These are phyloP conservation scores for Ustilago vetiveriae DNA, from an alignment of 1,284 basidiomycete species.

Conservation along the genomic window DNA sequence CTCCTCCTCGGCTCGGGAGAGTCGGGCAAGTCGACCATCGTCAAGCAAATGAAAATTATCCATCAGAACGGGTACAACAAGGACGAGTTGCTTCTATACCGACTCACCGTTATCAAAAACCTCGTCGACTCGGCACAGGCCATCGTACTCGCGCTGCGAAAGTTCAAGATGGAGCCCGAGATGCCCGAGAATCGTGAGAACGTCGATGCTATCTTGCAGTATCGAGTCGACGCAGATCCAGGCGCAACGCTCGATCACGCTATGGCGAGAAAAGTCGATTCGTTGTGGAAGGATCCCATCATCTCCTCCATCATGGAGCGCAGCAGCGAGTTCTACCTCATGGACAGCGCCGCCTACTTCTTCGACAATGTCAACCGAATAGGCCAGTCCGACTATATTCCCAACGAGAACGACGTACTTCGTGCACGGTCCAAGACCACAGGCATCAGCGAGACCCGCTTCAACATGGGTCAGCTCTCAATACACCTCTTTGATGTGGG, in stretches of 20 bases:
- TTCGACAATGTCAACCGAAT: slow-evolving; percentile 86
- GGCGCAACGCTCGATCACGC: slow-evolving; percentile 68
- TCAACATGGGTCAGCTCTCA: slow-evolving; percentile 68
- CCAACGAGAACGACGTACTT: slow-evolving; percentile 88
- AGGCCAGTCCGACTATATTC: slow-evolving; percentile 80
- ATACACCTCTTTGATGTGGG: slow-evolving; percentile 66
- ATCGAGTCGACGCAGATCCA: slow-evolving; percentile 62
- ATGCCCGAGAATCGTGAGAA: slow-evolving; percentile 75
- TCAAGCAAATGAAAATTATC: slow-evolving; percentile 99
- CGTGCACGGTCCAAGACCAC: slow-evolving; percentile 89
- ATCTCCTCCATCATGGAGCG: slow-evolving; percentile 87
- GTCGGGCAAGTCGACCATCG: slow-evolving; percentile 94
- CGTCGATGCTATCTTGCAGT: slow-evolving; percentile 71
- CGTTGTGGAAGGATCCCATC: slow-evolving; percentile 90
- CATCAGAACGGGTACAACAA: slow-evolving; percentile 90
- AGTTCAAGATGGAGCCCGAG: slow-evolving; percentile 84
- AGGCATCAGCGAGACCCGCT: slow-evolving; percentile 86
- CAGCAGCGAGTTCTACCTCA: slow-evolving; percentile 88
- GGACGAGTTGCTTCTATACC: slow-evolving; percentile 82
- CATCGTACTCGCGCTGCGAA: slow-evolving; percentile 86
- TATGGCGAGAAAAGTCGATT: slow-evolving; percentile 77
- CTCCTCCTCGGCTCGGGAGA: slow-evolving; percentile 83
- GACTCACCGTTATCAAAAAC: slow-evolving; percentile 74
- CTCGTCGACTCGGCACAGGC: slow-evolving; percentile 78
- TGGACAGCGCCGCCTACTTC: slow-evolving; percentile 95